Percentiles rank a stretch among this genome's conserved stretches.
phyloP scores from a whole-genome alignment of 140 eudicot species.

The Cichorium intybus region DNA sequence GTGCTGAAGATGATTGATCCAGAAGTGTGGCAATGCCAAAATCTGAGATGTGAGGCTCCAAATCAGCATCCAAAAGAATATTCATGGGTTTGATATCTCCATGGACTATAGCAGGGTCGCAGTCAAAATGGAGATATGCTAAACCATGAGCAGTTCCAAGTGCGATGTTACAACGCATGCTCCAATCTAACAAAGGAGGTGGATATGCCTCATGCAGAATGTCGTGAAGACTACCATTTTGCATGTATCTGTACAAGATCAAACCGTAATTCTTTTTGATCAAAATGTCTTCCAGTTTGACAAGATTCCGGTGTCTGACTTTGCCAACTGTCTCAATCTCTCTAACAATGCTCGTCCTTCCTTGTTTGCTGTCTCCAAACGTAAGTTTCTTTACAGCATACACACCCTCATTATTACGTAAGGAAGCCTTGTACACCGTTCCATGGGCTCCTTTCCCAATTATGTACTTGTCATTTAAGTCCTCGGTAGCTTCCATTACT shows the following conservation, averaged over 20 bases:
- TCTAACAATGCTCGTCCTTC: constrained; percentile 60
- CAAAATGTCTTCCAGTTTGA: constrained; percentile 69
- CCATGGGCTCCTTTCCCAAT: too few species aligned
- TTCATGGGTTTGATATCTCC: constrained; percentile 75
- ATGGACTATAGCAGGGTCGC: constrained; percentile 74
- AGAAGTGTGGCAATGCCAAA: constrained; percentile 91
- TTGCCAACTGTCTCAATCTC: constrained; percentile 87
- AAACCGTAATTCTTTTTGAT: constrained; percentile 64
- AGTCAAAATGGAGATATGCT: constrained; percentile 85
- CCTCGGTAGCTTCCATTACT: constrained; percentile 69
- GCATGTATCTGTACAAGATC: constrained; percentile 65
- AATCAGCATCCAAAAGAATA: too few species aligned
- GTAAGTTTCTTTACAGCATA: constrained; percentile 73
- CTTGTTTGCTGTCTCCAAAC: constrained; percentile 50
- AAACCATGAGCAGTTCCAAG: too few species aligned
- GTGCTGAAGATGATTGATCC: constrained; percentile 55
- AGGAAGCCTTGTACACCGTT: constrained; percentile 64
- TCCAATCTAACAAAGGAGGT: constrained; percentile 53
- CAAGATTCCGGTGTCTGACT: constrained; percentile 77
- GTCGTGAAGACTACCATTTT: too few species aligned
- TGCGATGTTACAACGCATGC: constrained; percentile 55
- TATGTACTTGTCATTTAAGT: too few species aligned
- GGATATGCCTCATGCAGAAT: constrained; percentile 56
- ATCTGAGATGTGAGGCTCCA: constrained; percentile 92
- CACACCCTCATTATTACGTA: constrained; percentile 55